Conservation (phyloP, 2,329 filamentous ascomycete genomes). For the Grosmannia clavigera region DNA sequence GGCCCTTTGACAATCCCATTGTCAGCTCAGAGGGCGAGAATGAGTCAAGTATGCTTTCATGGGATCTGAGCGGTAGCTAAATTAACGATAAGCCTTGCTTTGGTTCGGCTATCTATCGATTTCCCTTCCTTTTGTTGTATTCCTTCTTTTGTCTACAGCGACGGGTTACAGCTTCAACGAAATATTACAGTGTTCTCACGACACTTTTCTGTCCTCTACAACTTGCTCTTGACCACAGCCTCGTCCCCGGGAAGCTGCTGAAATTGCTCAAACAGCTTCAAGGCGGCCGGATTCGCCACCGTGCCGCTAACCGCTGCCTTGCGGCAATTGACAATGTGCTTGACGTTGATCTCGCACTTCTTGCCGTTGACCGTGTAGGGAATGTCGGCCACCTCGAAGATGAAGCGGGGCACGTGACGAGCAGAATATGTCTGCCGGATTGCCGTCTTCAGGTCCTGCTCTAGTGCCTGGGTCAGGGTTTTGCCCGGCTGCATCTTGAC, state of each 20-base stretch:
- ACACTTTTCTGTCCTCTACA: background rate
- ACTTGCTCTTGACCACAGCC: background rate
- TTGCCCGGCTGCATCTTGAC: constrained; percentile 10
- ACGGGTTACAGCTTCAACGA: background rate
- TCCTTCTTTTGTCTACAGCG: background rate
- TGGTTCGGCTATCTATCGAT: background rate
- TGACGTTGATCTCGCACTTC: constrained; percentile 31
- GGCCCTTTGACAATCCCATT: constrained; percentile 1
- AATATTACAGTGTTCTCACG: background rate
- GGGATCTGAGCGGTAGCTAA: background rate
- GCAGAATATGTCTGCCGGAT: constrained; percentile 18
- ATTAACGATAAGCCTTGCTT: background rate
- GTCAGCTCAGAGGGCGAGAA: background rate
- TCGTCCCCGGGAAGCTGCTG: constrained; percentile 1
- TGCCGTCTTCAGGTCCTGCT: constrained; percentile 13
- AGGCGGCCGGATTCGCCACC: constrained; percentile 24
- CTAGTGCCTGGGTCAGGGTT: constrained; percentile 8
- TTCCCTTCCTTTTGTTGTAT: background rate
- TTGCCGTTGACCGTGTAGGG: constrained; percentile 34
- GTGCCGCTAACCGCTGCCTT: constrained; percentile 24
- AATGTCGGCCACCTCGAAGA: constrained; percentile 25
- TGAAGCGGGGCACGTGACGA: constrained; percentile 28
- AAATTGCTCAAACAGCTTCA: constrained; percentile 19
- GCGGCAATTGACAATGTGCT: constrained; percentile 25
- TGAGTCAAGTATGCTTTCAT: background rate